A percentile compares a stretch with the other conserved stretches of the same genome.
Evolutionary conservation across 805 yeast species (phyloP).

Genomic region (Starmera amethionina): DNA sequence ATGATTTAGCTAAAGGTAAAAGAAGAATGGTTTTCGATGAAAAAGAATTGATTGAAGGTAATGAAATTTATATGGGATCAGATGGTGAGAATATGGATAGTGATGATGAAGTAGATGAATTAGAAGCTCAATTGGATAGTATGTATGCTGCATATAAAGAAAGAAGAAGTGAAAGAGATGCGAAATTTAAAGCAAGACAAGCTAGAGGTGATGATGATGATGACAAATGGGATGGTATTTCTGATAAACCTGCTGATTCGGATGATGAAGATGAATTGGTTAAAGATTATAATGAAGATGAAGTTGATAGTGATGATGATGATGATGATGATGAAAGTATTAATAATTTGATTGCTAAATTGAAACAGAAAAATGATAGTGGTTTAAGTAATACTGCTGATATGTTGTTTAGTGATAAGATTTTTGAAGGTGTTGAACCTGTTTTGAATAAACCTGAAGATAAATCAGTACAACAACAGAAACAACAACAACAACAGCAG

Average conservation of each 20-base stretch:
- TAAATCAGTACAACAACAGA: slow-evolving; percentile 5
- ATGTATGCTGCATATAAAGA: slow-evolving; percentile 73
- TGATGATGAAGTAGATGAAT: slow-evolving; percentile 49
- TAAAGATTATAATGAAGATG: slow-evolving; percentile 34
- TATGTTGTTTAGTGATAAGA: slow-evolving; percentile 40
- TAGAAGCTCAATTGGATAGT: slow-evolving; percentile 74
- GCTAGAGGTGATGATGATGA: slow-evolving; percentile 72
- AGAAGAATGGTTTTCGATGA: slow-evolving; percentile 48
- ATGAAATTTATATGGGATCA: slow-evolving; percentile 47
- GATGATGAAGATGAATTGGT: slow-evolving; percentile 22
- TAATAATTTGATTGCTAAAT: slow-evolving; percentile 44
- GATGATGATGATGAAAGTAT: slow-evolving; percentile 49
- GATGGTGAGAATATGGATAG: slow-evolving; percentile 25
- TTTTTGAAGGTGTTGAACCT: slow-evolving; percentile 39
- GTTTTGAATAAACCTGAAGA: slow-evolving; percentile 14
- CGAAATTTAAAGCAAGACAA: slow-evolving; percentile 57
- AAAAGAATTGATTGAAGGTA: slow-evolving; percentile 44
- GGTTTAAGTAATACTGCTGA: slow-evolving; percentile 31
- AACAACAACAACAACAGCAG: slow-evolving; percentile 1
- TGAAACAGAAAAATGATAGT: slow-evolving; percentile 33
- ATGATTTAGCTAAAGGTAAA: slow-evolving; percentile 68
- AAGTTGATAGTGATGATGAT: slow-evolving; percentile 18
- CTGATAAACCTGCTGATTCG: slow-evolving; percentile 12
- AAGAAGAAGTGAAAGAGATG: slow-evolving; percentile 56
- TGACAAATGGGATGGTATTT: slow-evolving; percentile 72